phyloP scores from a whole-genome alignment of 352 stramenopile genomes.

The Phytophthora fragariaefolia region DNA sequence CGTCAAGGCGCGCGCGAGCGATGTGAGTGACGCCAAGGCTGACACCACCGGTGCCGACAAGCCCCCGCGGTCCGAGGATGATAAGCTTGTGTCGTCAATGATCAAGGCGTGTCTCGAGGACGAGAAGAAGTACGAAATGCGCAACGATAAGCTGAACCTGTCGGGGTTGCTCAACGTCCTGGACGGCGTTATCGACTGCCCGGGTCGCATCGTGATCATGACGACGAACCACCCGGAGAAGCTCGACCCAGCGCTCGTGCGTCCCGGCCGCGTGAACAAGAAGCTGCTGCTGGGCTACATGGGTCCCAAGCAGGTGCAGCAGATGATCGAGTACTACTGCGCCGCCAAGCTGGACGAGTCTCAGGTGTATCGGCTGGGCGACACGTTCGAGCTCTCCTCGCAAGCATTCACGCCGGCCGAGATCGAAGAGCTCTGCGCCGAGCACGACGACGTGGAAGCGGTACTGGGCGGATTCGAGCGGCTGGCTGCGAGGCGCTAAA shows the following conservation, averaged over 20 bases:
- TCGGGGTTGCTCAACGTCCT: constrained; percentile 90
- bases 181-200: constrained; percentile 91
- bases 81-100: constrained; percentile 46
- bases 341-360: constrained; percentile 33
- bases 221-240: constrained; percentile 94
- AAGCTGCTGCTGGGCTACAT: constrained; percentile 82
- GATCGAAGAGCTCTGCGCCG: constrained; percentile 59
- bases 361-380: too few relatives aligned
- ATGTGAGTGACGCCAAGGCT: constrained; percentile 51
- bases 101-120: constrained; percentile 40
- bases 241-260: constrained; percentile 92
- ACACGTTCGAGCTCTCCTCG: too few relatives aligned
- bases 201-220: constrained; percentile 93
- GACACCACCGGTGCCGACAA: background rate
- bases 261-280: constrained; percentile 91
- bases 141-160: constrained; percentile 86
- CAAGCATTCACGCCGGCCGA: constrained; percentile 45
- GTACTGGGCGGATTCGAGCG: constrained; percentile 41
- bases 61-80: constrained; percentile 24
- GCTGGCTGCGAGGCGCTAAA: constrained; percentile 14
- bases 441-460: constrained; percentile 46
- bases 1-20: constrained; percentile 52
- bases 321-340: constrained; percentile 85
- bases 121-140: too few relatives aligned
- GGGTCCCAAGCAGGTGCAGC: constrained; percentile 39